These are phyloP conservation scores for Kokia cookei DNA, from an alignment of 441 rosid genomes.

Conservation along the genomic window DNA sequence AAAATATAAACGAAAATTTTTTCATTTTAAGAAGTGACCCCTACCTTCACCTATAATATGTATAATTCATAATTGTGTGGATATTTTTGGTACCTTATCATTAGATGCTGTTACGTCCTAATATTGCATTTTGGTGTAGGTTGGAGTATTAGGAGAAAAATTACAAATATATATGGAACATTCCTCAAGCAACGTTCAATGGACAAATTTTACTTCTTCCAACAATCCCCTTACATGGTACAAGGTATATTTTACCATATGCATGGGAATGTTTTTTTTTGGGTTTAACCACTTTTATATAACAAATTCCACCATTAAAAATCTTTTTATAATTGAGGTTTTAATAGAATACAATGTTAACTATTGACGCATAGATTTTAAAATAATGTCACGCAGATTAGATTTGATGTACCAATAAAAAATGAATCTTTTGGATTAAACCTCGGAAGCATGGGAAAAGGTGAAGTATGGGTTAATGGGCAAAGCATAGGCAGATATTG, in stretches of 20 bases:
- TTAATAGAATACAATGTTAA: neutral
- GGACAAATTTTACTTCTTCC: constrained; percentile 29
- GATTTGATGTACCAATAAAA: constrained; percentile 39
- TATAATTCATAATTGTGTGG: too few relatives aligned
- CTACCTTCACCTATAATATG: too few relatives aligned
- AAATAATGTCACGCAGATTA: constrained; percentile 20
- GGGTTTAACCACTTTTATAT: too few relatives aligned
- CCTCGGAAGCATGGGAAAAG: constrained; percentile 52
- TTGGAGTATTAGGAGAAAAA: constrained; percentile 51
- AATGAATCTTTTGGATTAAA: constrained; percentile 42
- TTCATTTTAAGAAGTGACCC: too few relatives aligned
- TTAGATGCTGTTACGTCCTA: neutral
- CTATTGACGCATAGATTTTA: neutral
- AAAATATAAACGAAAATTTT: too few relatives aligned
- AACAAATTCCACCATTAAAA: too few relatives aligned
- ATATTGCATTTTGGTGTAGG: constrained; percentile 8
- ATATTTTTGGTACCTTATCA: too few relatives aligned
- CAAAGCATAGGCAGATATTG: constrained; percentile 60
- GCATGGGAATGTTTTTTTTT: neutral
- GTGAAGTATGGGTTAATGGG: constrained; percentile 63
- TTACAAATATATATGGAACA: constrained; percentile 24
- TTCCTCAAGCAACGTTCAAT: constrained; percentile 31
- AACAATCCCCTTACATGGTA: constrained; percentile 44
- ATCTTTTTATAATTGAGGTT: neutral
- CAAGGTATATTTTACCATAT: constrained; percentile 32